Conservation (phyloP, 352 stramenopile genomes). For the Globisporangium spiculum region DNA sequence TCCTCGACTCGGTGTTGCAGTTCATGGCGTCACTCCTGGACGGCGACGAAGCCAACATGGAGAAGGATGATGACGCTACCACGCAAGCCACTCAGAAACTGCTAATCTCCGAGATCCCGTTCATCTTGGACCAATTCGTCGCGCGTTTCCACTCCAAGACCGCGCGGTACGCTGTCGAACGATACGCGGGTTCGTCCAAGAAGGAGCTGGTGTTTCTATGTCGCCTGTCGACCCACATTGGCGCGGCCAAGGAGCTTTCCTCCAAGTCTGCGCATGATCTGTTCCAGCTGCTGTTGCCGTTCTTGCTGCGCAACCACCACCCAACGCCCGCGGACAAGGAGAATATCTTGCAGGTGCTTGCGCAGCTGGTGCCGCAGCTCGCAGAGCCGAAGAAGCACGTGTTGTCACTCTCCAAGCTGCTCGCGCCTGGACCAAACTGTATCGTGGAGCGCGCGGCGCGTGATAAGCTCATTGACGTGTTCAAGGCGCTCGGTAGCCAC, state of each 20-base stretch:
- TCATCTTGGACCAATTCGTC: constrained; percentile 79
- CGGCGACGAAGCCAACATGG: constrained; percentile 47
- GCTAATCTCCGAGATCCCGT: constrained; percentile 75
- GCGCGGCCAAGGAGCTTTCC: constrained; percentile 17
- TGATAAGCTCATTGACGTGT: constrained; percentile 65
- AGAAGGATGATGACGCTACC: constrained; percentile 18
- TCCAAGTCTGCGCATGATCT: constrained; percentile 57
- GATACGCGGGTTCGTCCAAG: constrained; percentile 75
- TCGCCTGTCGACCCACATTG: constrained; percentile 65
- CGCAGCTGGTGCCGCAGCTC: constrained; percentile 74
- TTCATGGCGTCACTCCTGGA: constrained; percentile 82
- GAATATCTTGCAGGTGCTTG: constrained; percentile 75
- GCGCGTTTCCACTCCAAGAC: constrained; percentile 78
- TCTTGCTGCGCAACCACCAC: constrained; percentile 80
- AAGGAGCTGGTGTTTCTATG: constrained; percentile 83
- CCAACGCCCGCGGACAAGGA: constrained; percentile 72
- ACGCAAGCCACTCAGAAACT: constrained; percentile 9
- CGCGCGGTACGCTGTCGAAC: constrained; percentile 67
- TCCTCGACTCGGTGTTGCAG: constrained; percentile 67
- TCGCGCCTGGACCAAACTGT: constrained; percentile 74
- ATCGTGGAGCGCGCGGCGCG: constrained; percentile 59
- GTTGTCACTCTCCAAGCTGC: constrained; percentile 66
- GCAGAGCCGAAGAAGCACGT: constrained; percentile 73
- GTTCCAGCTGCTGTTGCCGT: constrained; percentile 84
- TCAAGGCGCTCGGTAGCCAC: constrained; percentile 58